These are phyloP conservation scores for Chlorella vulgaris DNA, from an alignment of 139 green algal genomes.

Conservation along the genomic window DNA sequence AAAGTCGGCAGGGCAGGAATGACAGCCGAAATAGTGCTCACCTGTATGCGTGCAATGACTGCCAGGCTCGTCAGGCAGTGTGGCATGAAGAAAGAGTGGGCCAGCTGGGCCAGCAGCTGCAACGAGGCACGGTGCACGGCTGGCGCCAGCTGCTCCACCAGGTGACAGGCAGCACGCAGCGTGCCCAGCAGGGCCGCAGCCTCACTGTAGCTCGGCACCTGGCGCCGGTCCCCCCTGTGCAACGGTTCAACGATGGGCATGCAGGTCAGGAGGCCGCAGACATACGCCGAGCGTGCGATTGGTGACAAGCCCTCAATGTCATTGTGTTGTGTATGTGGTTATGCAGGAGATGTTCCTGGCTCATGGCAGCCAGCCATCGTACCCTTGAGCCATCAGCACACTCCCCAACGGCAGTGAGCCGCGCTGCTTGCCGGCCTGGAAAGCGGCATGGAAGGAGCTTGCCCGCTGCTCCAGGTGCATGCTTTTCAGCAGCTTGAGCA, in stretches of 20 bases:
- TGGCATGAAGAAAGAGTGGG: conserved; percentile 75
- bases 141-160: conserved; percentile 37
- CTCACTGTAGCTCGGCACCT: conserved; percentile 30
- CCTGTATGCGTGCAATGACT: conserved; percentile 59
- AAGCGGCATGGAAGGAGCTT: conserved; percentile 22
- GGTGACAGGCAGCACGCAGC: conserved; percentile 35
- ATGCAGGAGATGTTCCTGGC: too few species aligned
- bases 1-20: too few species aligned
- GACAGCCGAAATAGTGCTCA: too few species aligned
- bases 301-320: too few species aligned
- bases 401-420: conserved; percentile 14
- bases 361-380: too few species aligned
- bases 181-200: conserved; percentile 37
- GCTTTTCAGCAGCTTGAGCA: conserved; percentile 38
- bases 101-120: conserved; percentile 62
- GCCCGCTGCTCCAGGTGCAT: conserved; percentile 37
- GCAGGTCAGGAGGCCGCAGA: not conserved
- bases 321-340: too few species aligned
- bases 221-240: conserved; percentile 26
- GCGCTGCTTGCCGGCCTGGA: conserved; percentile 7
- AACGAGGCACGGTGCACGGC: conserved; percentile 31
- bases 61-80: conserved; percentile 55
- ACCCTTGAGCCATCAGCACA: conserved; percentile 28
- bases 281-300: too few species aligned
- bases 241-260: not conserved